These are phyloP conservation scores for Paraphoma chrysanthemicola DNA, from an alignment of 2,329 filamentous ascomycete species.

Conservation along the genomic window DNA sequence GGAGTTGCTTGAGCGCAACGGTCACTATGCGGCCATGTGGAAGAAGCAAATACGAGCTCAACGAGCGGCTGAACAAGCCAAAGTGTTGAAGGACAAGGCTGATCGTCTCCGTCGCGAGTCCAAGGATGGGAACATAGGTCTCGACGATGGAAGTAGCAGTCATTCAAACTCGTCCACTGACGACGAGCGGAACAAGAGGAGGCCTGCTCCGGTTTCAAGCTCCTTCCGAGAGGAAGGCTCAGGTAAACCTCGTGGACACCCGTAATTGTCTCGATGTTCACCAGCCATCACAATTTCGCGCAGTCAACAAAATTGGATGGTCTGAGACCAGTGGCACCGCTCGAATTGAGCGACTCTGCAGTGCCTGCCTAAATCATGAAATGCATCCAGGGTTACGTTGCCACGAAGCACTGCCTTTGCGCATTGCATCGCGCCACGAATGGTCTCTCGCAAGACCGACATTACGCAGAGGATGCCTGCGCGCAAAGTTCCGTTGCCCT, in stretches of 20 bases:
- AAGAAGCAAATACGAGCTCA: constrained; percentile 60
- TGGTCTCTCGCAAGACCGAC: too few relatives aligned
- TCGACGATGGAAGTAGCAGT: constrained; percentile 50
- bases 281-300: neutral
- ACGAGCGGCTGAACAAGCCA: constrained; percentile 57
- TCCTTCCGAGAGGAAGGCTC: constrained; percentile 18
- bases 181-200: constrained; percentile 40
- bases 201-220: constrained; percentile 11
- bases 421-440: too few relatives aligned
- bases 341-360: too few relatives aligned
- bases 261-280: constrained; percentile 13
- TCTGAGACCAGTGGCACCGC: too few relatives aligned
- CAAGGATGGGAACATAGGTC: constrained; percentile 48
- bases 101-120: constrained; percentile 57
- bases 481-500: too few relatives aligned
- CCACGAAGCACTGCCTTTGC: too few relatives aligned
- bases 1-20: constrained; percentile 56
- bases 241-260: constrained; percentile 37
- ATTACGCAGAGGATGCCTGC: too few relatives aligned
- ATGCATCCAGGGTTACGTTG: too few relatives aligned
- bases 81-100: constrained; percentile 57
- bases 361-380: too few relatives aligned
- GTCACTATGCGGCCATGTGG: constrained; percentile 59
- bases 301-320: too few relatives aligned
- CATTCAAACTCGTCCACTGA: constrained; percentile 40